Evolutionary conservation across 2,329 filamentous ascomycete genomes (phyloP), one percentile per base, ranked within the genome.

Genomic region (Aureobasidium sp.): DNA sequence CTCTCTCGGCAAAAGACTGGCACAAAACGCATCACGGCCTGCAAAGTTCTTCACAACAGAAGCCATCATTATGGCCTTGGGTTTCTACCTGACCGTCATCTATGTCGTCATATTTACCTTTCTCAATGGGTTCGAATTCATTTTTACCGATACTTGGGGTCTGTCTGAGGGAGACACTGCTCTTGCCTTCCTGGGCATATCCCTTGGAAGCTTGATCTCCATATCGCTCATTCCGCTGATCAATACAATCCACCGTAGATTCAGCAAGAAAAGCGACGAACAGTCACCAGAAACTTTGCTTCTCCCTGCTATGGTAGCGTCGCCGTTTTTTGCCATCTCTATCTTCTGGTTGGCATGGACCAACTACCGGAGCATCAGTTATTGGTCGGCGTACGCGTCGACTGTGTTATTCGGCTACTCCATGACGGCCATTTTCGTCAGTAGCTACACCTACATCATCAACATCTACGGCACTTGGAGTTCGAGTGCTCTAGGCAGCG

Each of bases 81-180:
- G 71, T 0, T 39, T 78, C 0, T 79, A 79, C 54, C 66, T 79
- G 22, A 69, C 71, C 0, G 66, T 78, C 0, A 61, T 78, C 2
- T 79, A 79, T 54, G 73, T 77, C 12, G 67, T 79, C 0, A 63
- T 78, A 0, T 80, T 78, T 60, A 74, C 74, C 0, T 76, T 78
- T 48, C 67, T 79, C 3, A 70, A 73, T 1, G 76, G 76, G 1
- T 77, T 73, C 60, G 68, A 71, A 0, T 71, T 67, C 30, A 72
- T 79, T 30, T 79, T 76, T 47, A 64, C 67, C 11, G 45, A 63
- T 3, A 70, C 65, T 0, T 76, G 76, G 34, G 61, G 60, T 14
- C 69, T 74, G 37, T 58, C 59, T 0, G 64, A 68, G 4, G 71
- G 73, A 0, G 61, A 74, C 0, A 64, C 67, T 17, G 71, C 70